Conservation (phyloP, 2,329 filamentous ascomycete species). For the Alternaria hordeiaustralica region DNA sequence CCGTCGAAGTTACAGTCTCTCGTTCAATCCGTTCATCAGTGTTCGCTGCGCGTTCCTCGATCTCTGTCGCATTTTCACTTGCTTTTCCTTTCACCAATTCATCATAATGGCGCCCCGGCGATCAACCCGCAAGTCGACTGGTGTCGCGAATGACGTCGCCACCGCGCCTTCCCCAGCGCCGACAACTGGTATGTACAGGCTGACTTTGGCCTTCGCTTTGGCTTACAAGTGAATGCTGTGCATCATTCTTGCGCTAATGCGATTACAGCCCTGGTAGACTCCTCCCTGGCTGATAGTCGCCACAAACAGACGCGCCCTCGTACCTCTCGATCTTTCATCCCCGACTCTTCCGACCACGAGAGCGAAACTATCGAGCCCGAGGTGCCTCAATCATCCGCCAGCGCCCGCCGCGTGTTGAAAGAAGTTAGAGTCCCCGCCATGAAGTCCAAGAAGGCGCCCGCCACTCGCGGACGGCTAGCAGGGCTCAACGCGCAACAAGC, state of each 20-base stretch:
- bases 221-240: neutral
- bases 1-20: slow-evolving; percentile 7
- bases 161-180: slow-evolving; percentile 1
- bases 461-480: slow-evolving; percentile 16
- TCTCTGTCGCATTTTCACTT: neutral
- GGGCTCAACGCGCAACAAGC: slow-evolving; percentile 14
- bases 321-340: slow-evolving; percentile 34
- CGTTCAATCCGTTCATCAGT: neutral
- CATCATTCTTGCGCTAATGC: slow-evolving; percentile 1
- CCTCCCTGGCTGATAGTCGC: slow-evolving; percentile 12
- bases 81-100: neutral
- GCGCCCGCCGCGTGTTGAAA: slow-evolving; percentile 37
- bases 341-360: slow-evolving; percentile 44
- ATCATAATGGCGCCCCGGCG: slow-evolving; percentile 33
- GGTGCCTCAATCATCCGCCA: slow-evolving; percentile 6
- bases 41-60: neutral
- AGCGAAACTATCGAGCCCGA: slow-evolving; percentile 23
- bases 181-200: slow-evolving; percentile 7
- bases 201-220: neutral
- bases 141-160: slow-evolving; percentile 13
- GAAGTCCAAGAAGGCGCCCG: slow-evolving; percentile 20
- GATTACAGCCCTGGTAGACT: slow-evolving; percentile 9
- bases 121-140: slow-evolving; percentile 32
- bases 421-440: slow-evolving; percentile 41
- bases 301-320: slow-evolving; percentile 27